Base-by-base conservation (phyloP, 2,329 filamentous ascomycete genomes). In the Apiospora aurea region DNA sequence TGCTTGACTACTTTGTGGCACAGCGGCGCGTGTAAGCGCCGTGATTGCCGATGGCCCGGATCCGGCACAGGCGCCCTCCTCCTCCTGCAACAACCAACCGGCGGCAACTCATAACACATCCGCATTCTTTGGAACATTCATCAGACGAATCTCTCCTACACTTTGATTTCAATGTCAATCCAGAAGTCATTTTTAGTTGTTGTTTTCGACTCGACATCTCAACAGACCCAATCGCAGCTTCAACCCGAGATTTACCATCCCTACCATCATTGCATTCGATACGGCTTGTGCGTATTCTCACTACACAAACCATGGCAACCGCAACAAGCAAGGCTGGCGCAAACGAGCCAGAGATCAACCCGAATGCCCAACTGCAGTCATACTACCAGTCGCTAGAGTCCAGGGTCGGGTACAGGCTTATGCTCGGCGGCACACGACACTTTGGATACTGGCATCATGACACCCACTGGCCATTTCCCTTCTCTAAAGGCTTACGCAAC, bases 341-440 rank as follows among this genome's bases (percentile, higher is more conserved):
- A 5, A 69, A 67, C 66, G 73, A n/a, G 64, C 76, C 78, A 18
- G 64, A 80, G 16, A 82, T 85, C 75, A 81, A 83, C 72, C 70
- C 76, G 24, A 85, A 86, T 72, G 78, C 80, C 1, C 71, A 78
- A 8, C 78, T 86, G 10, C 82, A 85, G 74, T 76, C 79, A 3
- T 87, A 87, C 75, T 88, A 87, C 76, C 70, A 78, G 71, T 84
- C 82, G 0, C 77, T 85, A 38, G 85, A 87, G 74, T 85, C 83
- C 1, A 78, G 83, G n/a, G 75, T 84, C 51, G 84, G 83, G 1
- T 86, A 85, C 70, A 75, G 80, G 41, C 72, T 85, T 0, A 76
- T 85, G 2, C 77, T 89, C 0, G 85, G 86, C 13, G 84, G 83
- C 47, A 86, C 85, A 2, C 81, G 85, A 3, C 87, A 89, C 76